Conservation (phyloP, 176 grass and related monocot species). For the Aegilops sharonensis region DNA sequence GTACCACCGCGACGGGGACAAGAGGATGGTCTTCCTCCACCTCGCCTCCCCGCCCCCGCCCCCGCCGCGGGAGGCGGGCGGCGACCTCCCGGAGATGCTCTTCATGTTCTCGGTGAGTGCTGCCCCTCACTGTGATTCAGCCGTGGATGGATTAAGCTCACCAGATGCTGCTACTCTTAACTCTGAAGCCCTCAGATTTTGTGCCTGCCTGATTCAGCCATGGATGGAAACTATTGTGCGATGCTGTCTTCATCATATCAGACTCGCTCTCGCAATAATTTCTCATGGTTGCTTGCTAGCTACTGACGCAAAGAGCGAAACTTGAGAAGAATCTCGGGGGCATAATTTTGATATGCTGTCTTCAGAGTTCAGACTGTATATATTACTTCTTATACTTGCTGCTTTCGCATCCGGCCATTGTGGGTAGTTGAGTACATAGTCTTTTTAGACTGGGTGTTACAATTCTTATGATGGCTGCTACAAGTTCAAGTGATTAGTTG, state of each 20-base stretch:
- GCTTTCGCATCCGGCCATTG: not conserved
- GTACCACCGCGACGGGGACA: slow-evolving; percentile 65
- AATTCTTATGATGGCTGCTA: not conserved
- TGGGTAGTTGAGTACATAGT: not conserved
- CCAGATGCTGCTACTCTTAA: not conserved
- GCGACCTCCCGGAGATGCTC: slow-evolving; percentile 62
- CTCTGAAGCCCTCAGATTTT: not conserved
- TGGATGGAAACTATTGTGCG: not conserved
- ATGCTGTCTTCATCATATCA: not conserved
- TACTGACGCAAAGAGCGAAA: not conserved
- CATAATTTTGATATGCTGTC: not conserved
- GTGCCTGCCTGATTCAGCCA: not conserved
- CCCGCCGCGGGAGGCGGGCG: slow-evolving; percentile 26
- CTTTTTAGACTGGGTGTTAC: not conserved
- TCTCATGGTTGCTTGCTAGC: too few species aligned
- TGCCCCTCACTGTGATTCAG: not conserved
- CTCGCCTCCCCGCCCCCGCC: slow-evolving; percentile 37
- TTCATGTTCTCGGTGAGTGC: slow-evolving; percentile 90
- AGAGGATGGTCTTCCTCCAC: slow-evolving; percentile 65
- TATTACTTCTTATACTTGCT: not conserved
- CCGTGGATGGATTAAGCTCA: not conserved
- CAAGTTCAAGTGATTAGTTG: not conserved
- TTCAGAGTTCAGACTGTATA: not conserved
- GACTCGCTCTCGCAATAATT: not conserved
- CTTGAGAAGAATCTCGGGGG: not conserved